Percentiles rank a stretch among this genome's conserved stretches.
Conservation (phyloP, 495 filamentous ascomycete genomes). For the Aspergillus kassunensis region DNA sequence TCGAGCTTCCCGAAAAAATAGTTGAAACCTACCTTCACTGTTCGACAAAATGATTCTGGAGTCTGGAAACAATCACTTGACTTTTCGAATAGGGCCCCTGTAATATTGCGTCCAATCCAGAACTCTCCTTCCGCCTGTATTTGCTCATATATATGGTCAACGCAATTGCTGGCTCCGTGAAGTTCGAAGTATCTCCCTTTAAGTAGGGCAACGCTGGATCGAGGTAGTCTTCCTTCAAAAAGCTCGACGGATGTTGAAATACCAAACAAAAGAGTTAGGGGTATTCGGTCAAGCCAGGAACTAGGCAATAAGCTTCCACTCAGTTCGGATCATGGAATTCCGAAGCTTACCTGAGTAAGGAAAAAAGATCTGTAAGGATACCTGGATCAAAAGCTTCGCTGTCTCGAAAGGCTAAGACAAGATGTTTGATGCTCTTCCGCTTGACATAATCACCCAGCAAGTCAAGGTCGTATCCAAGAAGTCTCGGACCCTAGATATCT, state of each 20-base stretch:
- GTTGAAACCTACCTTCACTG: conserved; percentile 65
- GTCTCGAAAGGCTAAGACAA: conserved; percentile 80
- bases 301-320: conserved; percentile 36
- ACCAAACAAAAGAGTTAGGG: conserved; percentile 80
- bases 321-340: background rate
- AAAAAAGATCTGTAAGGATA: conserved; percentile 74
- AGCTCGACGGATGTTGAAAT: conserved; percentile 87
- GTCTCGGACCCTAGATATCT: conserved; percentile 55
- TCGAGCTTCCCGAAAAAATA: background rate
- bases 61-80: conserved; percentile 85
- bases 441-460: conserved; percentile 66
- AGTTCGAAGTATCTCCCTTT: conserved; percentile 81
- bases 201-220: conserved; percentile 63
- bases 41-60: conserved; percentile 72
- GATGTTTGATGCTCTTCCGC: conserved; percentile 50
- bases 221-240: conserved; percentile 80
- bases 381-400: conserved; percentile 85
- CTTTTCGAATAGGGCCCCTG: conserved; percentile 61
- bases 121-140: conserved; percentile 58
- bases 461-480: conserved; percentile 89
- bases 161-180: conserved; percentile 65
- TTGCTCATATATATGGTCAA: conserved; percentile 74
- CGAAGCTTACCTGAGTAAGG: conserved; percentile 63
- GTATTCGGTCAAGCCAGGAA: conserved; percentile 85
- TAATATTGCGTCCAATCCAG: conserved; percentile 66